phyloP scores from a whole-genome alignment of 2,329 filamentous ascomycete species.

The Colletotrichum cordylinicola region DNA sequence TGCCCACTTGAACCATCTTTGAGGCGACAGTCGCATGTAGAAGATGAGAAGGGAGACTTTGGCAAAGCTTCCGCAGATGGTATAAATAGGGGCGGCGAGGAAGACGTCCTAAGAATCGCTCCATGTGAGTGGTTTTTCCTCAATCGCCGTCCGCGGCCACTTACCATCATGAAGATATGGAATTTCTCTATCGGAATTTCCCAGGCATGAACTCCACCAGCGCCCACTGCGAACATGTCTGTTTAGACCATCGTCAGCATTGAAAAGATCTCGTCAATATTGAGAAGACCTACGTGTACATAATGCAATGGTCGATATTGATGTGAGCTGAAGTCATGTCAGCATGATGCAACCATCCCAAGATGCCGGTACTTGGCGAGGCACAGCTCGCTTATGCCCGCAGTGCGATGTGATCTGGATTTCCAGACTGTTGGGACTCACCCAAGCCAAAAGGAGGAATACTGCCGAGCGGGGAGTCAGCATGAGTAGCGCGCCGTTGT shows the following conservation, averaged over 20 bases:
- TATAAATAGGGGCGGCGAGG: conserved; percentile 34
- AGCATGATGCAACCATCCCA: neutral
- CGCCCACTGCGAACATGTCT: conserved; percentile 32
- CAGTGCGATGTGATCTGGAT: neutral
- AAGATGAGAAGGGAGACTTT: conserved; percentile 45
- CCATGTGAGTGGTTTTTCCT: neutral
- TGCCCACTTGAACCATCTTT: conserved; percentile 34
- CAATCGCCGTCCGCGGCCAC: neutral
- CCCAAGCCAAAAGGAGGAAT: neutral
- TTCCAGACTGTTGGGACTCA: neutral
- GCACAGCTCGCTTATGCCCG: neutral
- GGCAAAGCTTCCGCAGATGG: conserved; percentile 36
- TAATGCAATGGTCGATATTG: neutral
- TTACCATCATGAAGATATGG: conserved; percentile 29
- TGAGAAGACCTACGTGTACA: neutral
- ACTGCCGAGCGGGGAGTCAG: neutral
- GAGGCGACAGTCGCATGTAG: conserved; percentile 40
- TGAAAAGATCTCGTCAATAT: too few relatives aligned
- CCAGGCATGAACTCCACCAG: conserved; percentile 35
- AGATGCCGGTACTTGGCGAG: neutral
- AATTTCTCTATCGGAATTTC: conserved; percentile 32
- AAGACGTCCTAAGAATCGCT: conserved; percentile 28
- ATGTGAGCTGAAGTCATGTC: neutral
- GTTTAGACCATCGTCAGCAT: neutral
- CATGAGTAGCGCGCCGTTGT: neutral